Base-by-base conservation (phyloP, 352 stramenopile species). In the Globisporangium radiosum region DNA sequence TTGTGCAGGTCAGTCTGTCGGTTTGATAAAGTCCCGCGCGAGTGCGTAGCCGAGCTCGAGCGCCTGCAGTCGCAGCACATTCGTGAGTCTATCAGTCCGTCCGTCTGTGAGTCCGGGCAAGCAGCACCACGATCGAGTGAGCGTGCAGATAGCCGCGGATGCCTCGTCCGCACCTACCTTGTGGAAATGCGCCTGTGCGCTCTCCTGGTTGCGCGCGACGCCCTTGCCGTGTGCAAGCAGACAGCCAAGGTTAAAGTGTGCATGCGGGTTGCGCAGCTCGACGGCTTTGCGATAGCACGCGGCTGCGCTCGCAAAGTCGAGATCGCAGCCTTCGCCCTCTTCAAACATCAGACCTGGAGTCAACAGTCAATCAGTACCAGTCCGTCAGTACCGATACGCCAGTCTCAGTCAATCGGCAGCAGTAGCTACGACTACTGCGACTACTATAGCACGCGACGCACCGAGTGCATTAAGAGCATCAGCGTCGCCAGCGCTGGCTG, bases 221-320 rank as follows among this genome's bases (percentile, higher is more conserved):
- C 80, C 81, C 63, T 88, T 89, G 52, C 84, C 80, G 25, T 78
- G 51, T 0, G 70, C 71, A 1, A 92, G 64, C 19, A 93, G 64
- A 44, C 78, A 89, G 6, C 77, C 84, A 17, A 90, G 71, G 54
- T 93, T 93, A 59, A 93, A 92, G 60, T 93, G 80, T 5, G 78
- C 79, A 57, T 91, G 76, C 1, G 80, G 70, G 45, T 66, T 79
- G 10, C 69, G 60, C 17, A 75, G 59, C 48, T 75, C 71, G 8
- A 76, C 71, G 1, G 80, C 81, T 53, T 62, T 62, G 11, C 76
- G 75, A 43, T 89, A 91, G 54, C 70, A 90, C 19, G 67, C 65
- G 5, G 66, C 75, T 7, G 80, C 84, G 54, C 75, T 69, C 36
- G 60, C 54, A 54, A 89, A 86, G 63, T 90, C 75, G 47, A 91